These are phyloP conservation scores for Elsinoe arachidis DNA, from an alignment of 2,329 filamentous ascomycete species.

Conservation along the genomic window DNA sequence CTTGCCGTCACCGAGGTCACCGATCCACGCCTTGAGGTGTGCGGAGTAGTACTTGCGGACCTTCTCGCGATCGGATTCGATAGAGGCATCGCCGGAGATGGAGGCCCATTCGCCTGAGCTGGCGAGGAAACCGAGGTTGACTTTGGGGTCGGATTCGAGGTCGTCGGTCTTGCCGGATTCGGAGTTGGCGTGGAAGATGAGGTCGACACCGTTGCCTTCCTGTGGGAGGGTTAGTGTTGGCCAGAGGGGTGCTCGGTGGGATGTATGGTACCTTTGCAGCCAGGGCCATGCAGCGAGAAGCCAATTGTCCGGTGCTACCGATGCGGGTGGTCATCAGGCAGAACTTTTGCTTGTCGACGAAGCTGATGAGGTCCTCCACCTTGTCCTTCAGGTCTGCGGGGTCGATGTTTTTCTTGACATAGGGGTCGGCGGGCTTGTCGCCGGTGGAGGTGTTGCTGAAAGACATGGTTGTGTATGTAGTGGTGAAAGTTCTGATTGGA, in stretches of 20 bases:
- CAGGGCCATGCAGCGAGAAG: conserved; percentile 79
- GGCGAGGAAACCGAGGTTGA: conserved; percentile 71
- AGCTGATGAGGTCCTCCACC: conserved; percentile 62
- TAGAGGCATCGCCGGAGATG: conserved; percentile 61
- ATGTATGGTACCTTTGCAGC: conserved; percentile 57
- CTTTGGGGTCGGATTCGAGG: conserved; percentile 58
- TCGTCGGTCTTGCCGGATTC: conserved; percentile 84
- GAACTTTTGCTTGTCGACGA: conserved; percentile 68
- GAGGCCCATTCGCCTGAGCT: conserved; percentile 76
- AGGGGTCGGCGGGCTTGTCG: conserved; percentile 63
- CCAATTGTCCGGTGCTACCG: conserved; percentile 54
- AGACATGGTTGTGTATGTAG: conserved; percentile 26
- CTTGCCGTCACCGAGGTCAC: conserved; percentile 71
- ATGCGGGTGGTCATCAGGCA: conserved; percentile 81
- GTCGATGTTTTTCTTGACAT: conserved; percentile 67
- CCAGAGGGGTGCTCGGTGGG: neutral
- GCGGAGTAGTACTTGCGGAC: conserved; percentile 70
- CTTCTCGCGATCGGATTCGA: conserved; percentile 59
- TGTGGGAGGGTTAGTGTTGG: conserved; percentile 29
- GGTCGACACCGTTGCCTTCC: conserved; percentile 70
- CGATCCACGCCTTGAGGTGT: conserved; percentile 72
- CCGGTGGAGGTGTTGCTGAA: conserved; percentile 55
- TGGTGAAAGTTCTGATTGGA: conserved; percentile 4
- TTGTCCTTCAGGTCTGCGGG: conserved; percentile 58
- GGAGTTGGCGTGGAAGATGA: conserved; percentile 87